Base-by-base conservation (phyloP, 345 rosid genomes). In the Citrus sp. region DNA sequence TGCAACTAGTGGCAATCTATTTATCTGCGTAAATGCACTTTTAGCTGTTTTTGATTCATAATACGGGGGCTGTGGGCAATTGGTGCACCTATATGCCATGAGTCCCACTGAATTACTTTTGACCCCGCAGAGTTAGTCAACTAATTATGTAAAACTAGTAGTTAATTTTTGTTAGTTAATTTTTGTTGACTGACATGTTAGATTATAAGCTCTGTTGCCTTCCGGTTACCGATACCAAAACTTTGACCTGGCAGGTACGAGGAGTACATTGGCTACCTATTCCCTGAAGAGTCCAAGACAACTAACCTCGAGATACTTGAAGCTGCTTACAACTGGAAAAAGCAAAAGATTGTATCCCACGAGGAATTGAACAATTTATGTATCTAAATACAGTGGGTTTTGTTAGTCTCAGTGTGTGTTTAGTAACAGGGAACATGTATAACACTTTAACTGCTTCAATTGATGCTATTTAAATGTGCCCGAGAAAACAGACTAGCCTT, bases 261-360 rank as follows among this genome's bases (percentile, higher is more conserved):
- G 80, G 97, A 92, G 63, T 92, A 81, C 73, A 86, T 88, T 2
- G 98, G 93, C 70, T 92, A 93, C 40, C 49, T 93, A 30, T 92
- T 87, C 86, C 98, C 97, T 2, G 98, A 93, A 79, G 98, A 94
- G 82, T 79, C 89, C 6, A 91, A 91, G 76, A 83, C 62, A 19
- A 32, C 95, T 21, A 89, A 85, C 70, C 86, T 93, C 70, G 92
- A 88, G 87, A 89, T 93, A 34, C 82, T 94, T 65, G 97, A 93
- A 86, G 95, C 95, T 40, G 98, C 98, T 0, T 85, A 86, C 25
- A 86, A 82, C 28, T 92, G 98, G 98, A 94, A 94, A 85, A 94
- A 83, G 77, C 94, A 89, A 77, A 93, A 81, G 86, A 28, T 84
- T 59, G 58, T 86, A 69, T 22, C 91, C 0, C 91, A 89, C 1